A percentile compares a stretch with the other conserved stretches of the same genome.
Conservation (phyloP, 352 stramenopile genomes). For the Phytophthora vignae region DNA sequence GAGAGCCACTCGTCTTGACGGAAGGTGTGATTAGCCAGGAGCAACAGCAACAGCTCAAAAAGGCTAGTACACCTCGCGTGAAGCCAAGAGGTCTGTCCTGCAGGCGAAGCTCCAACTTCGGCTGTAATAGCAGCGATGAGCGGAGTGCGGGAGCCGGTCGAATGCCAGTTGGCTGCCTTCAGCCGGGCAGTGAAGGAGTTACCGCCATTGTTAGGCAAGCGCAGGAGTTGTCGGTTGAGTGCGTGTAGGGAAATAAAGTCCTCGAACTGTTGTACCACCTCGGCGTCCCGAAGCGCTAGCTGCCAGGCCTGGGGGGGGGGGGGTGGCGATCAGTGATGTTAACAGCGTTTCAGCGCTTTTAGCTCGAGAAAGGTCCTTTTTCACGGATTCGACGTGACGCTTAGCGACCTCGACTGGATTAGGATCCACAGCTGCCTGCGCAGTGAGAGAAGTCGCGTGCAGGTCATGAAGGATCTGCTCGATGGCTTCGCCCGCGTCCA, state of each 20-base stretch:
- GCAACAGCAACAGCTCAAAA: background rate
- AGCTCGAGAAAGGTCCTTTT: background rate
- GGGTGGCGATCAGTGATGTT: background rate
- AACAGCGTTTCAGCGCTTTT: constrained; percentile 1
- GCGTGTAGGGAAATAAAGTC: background rate
- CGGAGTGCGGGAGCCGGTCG: background rate
- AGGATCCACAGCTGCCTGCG: background rate
- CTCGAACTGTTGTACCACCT: background rate
- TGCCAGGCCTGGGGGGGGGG: background rate
- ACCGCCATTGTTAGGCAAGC: background rate
- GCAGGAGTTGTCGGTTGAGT: background rate
- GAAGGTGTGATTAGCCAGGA: background rate
- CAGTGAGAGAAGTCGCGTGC: background rate
- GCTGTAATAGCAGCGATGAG: background rate
- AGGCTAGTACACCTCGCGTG: background rate
- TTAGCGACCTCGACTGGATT: background rate
- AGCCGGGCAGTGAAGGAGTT: background rate
- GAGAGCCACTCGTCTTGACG: background rate
- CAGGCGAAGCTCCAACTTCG: background rate
- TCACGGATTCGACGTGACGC: background rate
- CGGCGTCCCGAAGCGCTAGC: background rate
- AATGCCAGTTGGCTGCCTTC: background rate
- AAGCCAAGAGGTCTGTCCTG: background rate
- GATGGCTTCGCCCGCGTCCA: background rate
- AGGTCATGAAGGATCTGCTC: background rate